These are phyloP conservation scores for Macrocystidia cucumis DNA, from an alignment of 1,284 basidiomycete genomes.

Conservation along the genomic window DNA sequence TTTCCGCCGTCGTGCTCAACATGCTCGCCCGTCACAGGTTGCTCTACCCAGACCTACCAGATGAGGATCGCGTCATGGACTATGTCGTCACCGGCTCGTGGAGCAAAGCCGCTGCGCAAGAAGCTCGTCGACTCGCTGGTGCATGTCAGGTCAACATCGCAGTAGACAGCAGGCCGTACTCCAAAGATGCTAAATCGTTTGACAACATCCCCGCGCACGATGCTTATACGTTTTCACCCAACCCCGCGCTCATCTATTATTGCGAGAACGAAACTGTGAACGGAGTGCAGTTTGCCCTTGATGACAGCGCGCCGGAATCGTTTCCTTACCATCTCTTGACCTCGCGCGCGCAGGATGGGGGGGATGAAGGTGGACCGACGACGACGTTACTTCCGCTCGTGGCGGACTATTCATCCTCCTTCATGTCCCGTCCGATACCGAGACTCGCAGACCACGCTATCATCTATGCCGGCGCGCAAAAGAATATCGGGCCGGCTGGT, in stretches of 20 bases:
- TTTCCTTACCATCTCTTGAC: conserved; percentile 85
- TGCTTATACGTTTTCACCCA: conserved; percentile 70
- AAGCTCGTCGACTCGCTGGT: conserved; percentile 64
- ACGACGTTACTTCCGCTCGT: conserved; percentile 72
- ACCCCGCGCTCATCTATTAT: conserved; percentile 92
- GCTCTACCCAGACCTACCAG: conserved; percentile 47
- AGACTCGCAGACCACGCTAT: conserved; percentile 84
- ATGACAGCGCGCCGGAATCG: conserved; percentile 43
- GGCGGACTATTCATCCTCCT: conserved; percentile 94
- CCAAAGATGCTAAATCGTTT: conserved; percentile 64
- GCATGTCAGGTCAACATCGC: conserved; percentile 58
- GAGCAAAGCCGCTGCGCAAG: conserved; percentile 81
- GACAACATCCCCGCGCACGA: conserved; percentile 73
- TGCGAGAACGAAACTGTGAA: conserved; percentile 99
- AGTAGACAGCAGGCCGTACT: conserved; percentile 55
- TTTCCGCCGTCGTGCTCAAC: conserved; percentile 86
- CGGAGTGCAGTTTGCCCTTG: conserved; percentile 83
- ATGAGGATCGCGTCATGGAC: conserved; percentile 62
- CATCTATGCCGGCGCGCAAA: conserved; percentile 98
- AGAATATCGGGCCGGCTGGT: conserved; percentile 96
- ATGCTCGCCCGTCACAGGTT: conserved; percentile 75
- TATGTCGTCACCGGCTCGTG: conserved; percentile 90
- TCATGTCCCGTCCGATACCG: conserved; percentile 94
- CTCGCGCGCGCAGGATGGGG: too few relatives aligned
- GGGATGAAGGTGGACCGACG: too few relatives aligned